Percentiles rank a stretch among this genome's conserved stretches.
Conservation (phyloP, 306 rosid genomes). For the Fagus sylvatica region DNA sequence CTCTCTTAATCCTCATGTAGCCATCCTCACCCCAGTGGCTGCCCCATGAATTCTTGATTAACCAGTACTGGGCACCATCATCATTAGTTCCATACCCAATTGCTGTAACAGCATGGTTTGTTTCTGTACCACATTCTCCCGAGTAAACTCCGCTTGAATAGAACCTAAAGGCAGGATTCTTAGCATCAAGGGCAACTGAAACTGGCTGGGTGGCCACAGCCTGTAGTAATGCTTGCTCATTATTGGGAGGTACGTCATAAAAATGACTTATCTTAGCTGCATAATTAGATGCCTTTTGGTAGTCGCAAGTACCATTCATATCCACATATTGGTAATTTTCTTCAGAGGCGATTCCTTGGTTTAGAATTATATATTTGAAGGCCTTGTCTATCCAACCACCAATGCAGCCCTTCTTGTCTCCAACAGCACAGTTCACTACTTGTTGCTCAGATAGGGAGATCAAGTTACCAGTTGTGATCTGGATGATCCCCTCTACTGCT, state of each 20-base stretch:
- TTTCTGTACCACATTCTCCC: background rate
- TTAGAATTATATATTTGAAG: constrained; percentile 11
- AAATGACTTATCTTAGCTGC: constrained; percentile 18
- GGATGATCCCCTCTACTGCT: too few relatives aligned
- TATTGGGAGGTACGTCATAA: background rate
- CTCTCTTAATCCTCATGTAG: constrained; percentile 26
- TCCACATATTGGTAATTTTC: constrained; percentile 22
- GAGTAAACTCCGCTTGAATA: constrained; percentile 9
- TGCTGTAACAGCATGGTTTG: constrained; percentile 22
- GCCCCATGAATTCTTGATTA: constrained; percentile 34
- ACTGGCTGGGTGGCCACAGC: constrained; percentile 33
- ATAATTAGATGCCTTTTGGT: background rate
- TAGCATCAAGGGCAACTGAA: background rate
- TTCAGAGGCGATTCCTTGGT: constrained; percentile 22
- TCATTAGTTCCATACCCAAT: constrained; percentile 23
- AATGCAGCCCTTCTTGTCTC: background rate
- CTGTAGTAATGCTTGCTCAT: constrained; percentile 11
- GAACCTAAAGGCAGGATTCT: background rate
- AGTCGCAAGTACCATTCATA: background rate
- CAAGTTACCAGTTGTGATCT: too few relatives aligned
- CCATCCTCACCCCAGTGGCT: constrained; percentile 32
- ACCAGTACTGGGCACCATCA: constrained; percentile 24
- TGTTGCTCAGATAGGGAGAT: too few relatives aligned
- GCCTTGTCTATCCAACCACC: background rate
- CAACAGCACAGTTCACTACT: constrained; percentile 29